Conservation (phyloP, 148 eudicot species). For the Spergularia marina region DNA sequence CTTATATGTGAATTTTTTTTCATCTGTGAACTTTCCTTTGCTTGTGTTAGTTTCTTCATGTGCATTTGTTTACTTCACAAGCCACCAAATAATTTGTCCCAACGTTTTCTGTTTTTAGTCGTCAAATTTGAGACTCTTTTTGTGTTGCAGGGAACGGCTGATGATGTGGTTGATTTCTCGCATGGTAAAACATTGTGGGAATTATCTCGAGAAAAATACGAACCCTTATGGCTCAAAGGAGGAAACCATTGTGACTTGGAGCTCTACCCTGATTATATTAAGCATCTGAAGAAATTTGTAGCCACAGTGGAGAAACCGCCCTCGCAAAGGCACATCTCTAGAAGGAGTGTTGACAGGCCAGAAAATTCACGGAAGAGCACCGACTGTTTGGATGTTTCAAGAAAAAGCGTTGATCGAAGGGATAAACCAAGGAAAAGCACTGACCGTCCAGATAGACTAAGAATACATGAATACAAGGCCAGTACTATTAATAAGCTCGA, state of each 20-base stretch:
- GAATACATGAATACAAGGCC: constrained; percentile 51
- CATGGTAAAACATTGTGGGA: constrained; percentile 95
- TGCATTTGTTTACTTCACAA: neutral
- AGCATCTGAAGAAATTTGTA: constrained; percentile 81
- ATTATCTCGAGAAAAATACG: constrained; percentile 73
- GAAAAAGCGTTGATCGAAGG: constrained; percentile 48
- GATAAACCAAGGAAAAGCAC: constrained; percentile 56
- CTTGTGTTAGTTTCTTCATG: neutral
- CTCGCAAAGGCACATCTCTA: constrained; percentile 55
- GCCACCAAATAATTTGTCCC: neutral
- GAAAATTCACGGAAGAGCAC: constrained; percentile 66
- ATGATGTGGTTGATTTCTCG: constrained; percentile 95
- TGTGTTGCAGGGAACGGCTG: constrained; percentile 76
- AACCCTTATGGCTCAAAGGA: constrained; percentile 90
- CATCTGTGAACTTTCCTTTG: neutral
- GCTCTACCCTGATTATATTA: constrained; percentile 75
- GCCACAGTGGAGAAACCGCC: constrained; percentile 65
- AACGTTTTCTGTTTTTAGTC: neutral
- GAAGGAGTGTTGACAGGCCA: constrained; percentile 62
- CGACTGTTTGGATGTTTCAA: constrained; percentile 50
- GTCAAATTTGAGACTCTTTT: constrained; percentile 13
- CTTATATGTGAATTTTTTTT: neutral
- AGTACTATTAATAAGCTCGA: constrained; percentile 56
- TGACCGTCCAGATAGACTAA: constrained; percentile 42
- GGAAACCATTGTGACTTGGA: constrained; percentile 94